A percentile compares a stretch with the other conserved stretches of the same genome.
phyloP scores from a whole-genome alignment of 371 early-diverging fungal genomes.

The Apophysomyces variabilis region DNA sequence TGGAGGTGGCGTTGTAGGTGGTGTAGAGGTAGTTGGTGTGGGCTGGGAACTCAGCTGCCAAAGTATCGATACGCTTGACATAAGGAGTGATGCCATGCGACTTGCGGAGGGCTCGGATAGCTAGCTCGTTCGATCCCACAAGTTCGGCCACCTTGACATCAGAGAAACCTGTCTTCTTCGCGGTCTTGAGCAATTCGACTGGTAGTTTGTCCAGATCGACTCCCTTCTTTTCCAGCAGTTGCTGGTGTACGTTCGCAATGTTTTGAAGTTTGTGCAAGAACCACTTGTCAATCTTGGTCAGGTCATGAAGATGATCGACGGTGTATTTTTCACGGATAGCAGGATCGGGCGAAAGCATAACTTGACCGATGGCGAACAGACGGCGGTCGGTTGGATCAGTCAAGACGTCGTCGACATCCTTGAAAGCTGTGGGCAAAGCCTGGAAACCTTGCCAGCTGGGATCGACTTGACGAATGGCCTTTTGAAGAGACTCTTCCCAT shows the following conservation, averaged over 20 bases:
- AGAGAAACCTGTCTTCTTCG: constrained; percentile 89
- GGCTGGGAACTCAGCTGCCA: constrained; percentile 94
- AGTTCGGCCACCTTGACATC: constrained; percentile 83
- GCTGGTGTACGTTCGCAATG: constrained; percentile 71
- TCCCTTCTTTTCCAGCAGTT: constrained; percentile 47
- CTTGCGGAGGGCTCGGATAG: constrained; percentile 72
- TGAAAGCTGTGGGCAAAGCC: constrained; percentile 48
- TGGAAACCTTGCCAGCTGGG: constrained; percentile 74
- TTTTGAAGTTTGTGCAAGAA: constrained; percentile 92
- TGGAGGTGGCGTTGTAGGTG: constrained; percentile 86
- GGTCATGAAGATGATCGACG: constrained; percentile 81
- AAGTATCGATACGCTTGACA: constrained; percentile 92
- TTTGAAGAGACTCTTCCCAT: constrained; percentile 93
- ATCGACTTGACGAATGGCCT: constrained; percentile 84
- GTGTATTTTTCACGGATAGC: constrained; percentile 70
- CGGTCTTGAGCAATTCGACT: constrained; percentile 60
- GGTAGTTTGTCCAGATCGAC: constrained; percentile 53
- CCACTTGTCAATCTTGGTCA: constrained; percentile 96
- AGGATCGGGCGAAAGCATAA: constrained; percentile 68
- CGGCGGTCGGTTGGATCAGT: constrained; percentile 87
- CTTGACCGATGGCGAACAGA: constrained; percentile 88
- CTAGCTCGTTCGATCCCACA: constrained; percentile 58
- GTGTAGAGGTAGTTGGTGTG: constrained; percentile 93
- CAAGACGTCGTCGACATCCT: constrained; percentile 74
- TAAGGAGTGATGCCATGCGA: constrained; percentile 75